Evolutionary conservation across 257 asterid genomes (phyloP).

Genomic region (Rhazya stricta): DNA sequence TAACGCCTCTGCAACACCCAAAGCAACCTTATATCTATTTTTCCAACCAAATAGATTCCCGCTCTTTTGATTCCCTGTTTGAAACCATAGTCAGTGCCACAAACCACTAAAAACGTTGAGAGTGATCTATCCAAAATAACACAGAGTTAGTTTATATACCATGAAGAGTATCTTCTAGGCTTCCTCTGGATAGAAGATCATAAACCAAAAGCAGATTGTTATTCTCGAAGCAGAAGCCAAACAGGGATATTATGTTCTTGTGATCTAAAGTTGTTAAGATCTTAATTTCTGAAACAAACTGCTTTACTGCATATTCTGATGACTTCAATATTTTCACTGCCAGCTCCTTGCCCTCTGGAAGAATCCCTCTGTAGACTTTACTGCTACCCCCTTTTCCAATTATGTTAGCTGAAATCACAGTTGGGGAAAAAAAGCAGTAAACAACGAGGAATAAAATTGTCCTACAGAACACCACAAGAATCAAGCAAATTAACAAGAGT

Average conservation of each 20-base stretch:
- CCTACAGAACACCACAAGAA: background rate
- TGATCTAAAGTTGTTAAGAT: slow-evolving; percentile 62
- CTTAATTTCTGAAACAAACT: slow-evolving; percentile 77
- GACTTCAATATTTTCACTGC: slow-evolving; percentile 84
- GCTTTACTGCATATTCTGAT: slow-evolving; percentile 55
- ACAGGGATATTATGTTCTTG: slow-evolving; percentile 59
- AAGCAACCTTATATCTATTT: slow-evolving; percentile 74
- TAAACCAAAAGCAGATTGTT: slow-evolving; percentile 63
- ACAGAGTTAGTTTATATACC: slow-evolving; percentile 40
- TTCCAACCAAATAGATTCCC: slow-evolving; percentile 51
- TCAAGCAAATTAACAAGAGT: background rate
- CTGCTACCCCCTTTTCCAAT: slow-evolving; percentile 96
- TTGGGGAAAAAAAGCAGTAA: background rate
- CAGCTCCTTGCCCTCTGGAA: slow-evolving; percentile 55
- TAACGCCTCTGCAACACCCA: slow-evolving; percentile 90
- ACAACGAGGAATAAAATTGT: slow-evolving; percentile 9
- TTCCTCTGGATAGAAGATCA: slow-evolving; percentile 77
- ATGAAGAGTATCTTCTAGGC: slow-evolving; percentile 88
- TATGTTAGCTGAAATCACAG: slow-evolving; percentile 50
- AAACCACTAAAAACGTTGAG: slow-evolving; percentile 6
- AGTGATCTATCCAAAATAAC: slow-evolving; percentile 9
- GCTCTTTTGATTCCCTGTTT: slow-evolving; percentile 42
- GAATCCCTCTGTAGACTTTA: slow-evolving; percentile 64
- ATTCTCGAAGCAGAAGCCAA: slow-evolving; percentile 75
- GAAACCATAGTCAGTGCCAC: slow-evolving; percentile 16